Evolutionary conservation across 1,284 basidiomycete species (phyloP).

Genomic region (Tausonia pullulans): DNA sequence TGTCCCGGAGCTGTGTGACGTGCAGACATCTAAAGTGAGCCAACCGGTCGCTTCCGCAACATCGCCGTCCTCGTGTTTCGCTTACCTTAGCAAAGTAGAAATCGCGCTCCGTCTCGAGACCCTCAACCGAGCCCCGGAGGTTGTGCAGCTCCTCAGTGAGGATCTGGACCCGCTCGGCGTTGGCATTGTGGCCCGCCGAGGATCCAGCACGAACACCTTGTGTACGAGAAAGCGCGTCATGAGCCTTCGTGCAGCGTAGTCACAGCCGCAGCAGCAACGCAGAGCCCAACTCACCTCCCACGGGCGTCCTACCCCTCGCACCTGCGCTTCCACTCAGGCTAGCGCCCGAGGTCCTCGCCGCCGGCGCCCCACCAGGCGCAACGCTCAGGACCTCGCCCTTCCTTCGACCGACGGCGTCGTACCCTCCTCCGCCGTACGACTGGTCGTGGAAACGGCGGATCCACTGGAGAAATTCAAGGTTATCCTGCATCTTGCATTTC

Average conservation of each 20-base stretch:
- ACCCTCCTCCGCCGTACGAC: conserved; percentile 76
- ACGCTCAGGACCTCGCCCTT: conserved; percentile 43
- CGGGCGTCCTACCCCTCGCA: conserved; percentile 5
- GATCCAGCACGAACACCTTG: no score
- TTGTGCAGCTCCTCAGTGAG: conserved; percentile 73
- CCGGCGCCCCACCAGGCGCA: not conserved
- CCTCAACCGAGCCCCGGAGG: conserved; percentile 69
- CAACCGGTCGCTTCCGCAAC: no score
- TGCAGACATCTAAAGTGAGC: no score
- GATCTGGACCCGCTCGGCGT: conserved; percentile 40
- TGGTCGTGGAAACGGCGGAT: conserved; percentile 91
- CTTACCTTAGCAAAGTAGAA: conserved; percentile 98
- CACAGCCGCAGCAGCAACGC: not conserved
- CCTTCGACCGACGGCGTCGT: conserved; percentile 74
- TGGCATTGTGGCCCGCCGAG: conserved; percentile 20
- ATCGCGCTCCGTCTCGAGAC: conserved; percentile 86
- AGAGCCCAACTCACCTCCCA: not conserved
- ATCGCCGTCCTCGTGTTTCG: no score
- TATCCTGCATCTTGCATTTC: conserved; percentile 99
- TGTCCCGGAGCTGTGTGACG: conserved; percentile 63
- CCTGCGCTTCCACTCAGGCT: conserved; percentile 9
- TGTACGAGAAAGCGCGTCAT: no score
- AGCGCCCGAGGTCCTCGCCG: not conserved
- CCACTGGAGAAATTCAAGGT: conserved; percentile 98
- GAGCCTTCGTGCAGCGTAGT: not conserved